Conservation (phyloP, 257 asterid genomes). For the Fraxinus quadrangulata region DNA sequence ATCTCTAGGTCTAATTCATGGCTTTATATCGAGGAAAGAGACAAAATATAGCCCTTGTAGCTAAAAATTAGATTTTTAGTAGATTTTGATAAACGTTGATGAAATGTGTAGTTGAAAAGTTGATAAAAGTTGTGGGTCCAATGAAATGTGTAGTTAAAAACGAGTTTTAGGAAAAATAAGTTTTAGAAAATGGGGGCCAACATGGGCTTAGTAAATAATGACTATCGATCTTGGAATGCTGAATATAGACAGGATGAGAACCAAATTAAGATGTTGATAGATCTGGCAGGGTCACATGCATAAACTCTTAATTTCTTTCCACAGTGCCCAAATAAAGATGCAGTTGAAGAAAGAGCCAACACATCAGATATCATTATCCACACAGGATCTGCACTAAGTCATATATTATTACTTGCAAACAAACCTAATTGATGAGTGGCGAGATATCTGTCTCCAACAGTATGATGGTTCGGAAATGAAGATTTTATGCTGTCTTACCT, state of each 20-base stretch:
- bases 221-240: not conserved
- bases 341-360: conserved; percentile 9
- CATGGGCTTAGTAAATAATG: not conserved
- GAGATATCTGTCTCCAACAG: not conserved
- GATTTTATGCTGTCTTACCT: not conserved
- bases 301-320: not conserved
- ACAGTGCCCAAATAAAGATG: conserved; percentile 1
- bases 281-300: not conserved
- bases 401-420: not conserved
- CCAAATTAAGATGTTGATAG: conserved; percentile 8
- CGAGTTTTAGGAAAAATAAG: too few species aligned
- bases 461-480: not conserved
- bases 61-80: too few species aligned
- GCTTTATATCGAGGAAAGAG: not conserved
- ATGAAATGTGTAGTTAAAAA: too few species aligned
- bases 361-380: not conserved
- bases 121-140: too few species aligned
- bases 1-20: not conserved
- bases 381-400: not conserved
- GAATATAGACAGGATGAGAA: not conserved
- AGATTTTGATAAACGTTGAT: too few species aligned
- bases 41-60: too few species aligned
- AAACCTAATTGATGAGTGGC: not conserved
- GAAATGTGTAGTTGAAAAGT: too few species aligned
- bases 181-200: too few species aligned